Evolutionary conservation across 1,139 yeast species (phyloP), one percentile per base, ranked within the genome.

Genomic region (Meyerozyma guilliermondii): DNA sequence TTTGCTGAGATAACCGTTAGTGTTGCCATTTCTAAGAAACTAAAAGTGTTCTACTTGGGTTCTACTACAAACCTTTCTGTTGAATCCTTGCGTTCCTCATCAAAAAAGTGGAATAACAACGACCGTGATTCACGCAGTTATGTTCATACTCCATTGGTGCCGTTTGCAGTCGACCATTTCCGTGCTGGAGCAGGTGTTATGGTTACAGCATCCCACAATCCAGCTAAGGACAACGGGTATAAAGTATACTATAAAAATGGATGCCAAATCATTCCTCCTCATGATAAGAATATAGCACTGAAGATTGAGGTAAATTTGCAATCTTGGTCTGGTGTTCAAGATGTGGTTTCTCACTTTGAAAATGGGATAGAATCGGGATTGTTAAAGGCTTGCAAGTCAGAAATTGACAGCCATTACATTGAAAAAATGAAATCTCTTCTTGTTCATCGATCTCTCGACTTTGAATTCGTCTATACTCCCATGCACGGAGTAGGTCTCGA

Each of bases 191-290:
- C 83, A 41, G 98, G 98, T 29, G 86, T 92, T 2, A 92, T 92
- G 98, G 80, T 92, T 39, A 92, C 98, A 0, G 98, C 98, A 0
- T 87, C 96, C 42, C 98, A 92, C 62, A 92, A 92, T 56, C 98
- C 98, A 0, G 94, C 92, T 11, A 71, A 74, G 49, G 98, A 91
- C 59, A 92, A 92, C 56, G 98, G 98, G 0, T 92, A 88, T 65
- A 92, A 92, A 58, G 98, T 92, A 0, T 91, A 92, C 66, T 88
- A 94, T 78, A 71, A 76, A 13, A 92, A 92, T 56, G 98, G 97
- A 5, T 91, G 98, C 60, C 98, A 92, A 60, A 92, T 92, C 49
- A 88, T 91, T 40, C 94, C 97, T 1, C 98, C 98, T 0, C 87
- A 84, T 56, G 98, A 92, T 56, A 54, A 57, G 5, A 81, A 75